phyloP scores from a whole-genome alignment of 768 basidiomycete species.

The Cubamyces sp. region DNA sequence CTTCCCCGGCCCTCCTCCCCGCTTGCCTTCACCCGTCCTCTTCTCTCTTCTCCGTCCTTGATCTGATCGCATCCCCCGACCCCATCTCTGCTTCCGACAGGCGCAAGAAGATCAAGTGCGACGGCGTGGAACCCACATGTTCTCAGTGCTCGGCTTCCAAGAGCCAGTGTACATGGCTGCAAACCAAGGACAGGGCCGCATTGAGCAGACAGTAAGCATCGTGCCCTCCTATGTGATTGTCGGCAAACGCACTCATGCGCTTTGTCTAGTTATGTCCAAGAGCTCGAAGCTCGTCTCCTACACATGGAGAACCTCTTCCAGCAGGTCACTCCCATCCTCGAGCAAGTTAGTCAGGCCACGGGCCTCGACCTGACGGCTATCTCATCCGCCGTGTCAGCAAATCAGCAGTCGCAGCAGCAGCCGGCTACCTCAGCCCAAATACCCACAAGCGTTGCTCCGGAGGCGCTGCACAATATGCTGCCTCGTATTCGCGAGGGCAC shows the following conservation, averaged over 20 bases:
- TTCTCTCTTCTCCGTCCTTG: conserved; percentile 27
- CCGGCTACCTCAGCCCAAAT: conserved; percentile 16
- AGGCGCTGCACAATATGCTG: conserved; percentile 31
- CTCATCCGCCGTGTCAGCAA: conserved; percentile 17
- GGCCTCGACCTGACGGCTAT: conserved; percentile 36
- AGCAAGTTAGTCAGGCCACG: conserved; percentile 66
- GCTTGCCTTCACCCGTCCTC: conserved; percentile 3
- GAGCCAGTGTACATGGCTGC: conserved; percentile 85
- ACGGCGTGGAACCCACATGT: conserved; percentile 85
- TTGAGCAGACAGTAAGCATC: conserved; percentile 82
- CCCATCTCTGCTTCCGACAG: conserved; percentile 42
- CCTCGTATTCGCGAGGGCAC: conserved; percentile 27
- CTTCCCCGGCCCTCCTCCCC: not conserved
- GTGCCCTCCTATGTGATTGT: conserved; percentile 15
- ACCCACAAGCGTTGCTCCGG: conserved; percentile 20
- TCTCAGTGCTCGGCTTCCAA: conserved; percentile 77
- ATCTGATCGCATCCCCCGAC: conserved; percentile 23
- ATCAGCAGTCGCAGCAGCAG: conserved; percentile 2
- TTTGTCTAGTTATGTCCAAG: conserved; percentile 79
- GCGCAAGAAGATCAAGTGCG: conserved; percentile 93
- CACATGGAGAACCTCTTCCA: conserved; percentile 89
- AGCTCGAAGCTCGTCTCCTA: conserved; percentile 83
- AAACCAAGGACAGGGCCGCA: conserved; percentile 90
- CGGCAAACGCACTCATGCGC: not conserved
- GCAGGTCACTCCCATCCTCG: conserved; percentile 79